These are phyloP conservation scores for Penicillium cataractarum DNA, from an alignment of 495 filamentous ascomycete species.

Conservation along the genomic window DNA sequence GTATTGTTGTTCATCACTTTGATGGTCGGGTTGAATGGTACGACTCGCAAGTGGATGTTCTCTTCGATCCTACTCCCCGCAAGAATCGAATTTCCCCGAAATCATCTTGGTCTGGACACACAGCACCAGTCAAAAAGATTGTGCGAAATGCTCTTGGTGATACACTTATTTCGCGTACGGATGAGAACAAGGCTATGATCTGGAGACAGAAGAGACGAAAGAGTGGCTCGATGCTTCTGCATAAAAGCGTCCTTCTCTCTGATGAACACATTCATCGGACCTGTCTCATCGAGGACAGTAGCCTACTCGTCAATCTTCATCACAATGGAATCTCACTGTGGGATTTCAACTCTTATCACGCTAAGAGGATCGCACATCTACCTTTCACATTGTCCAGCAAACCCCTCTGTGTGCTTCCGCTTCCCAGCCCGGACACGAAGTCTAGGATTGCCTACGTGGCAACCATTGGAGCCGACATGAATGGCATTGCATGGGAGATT, in stretches of 20 bases:
- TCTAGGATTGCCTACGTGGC: conserved; percentile 65
- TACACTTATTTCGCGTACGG: conserved; percentile 79
- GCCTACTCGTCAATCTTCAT: conserved; percentile 81
- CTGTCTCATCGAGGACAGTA: conserved; percentile 71
- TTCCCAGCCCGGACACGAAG: conserved; percentile 65
- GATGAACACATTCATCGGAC: conserved; percentile 80
- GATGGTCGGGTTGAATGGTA: conserved; percentile 84
- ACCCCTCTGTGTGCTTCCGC: conserved; percentile 77
- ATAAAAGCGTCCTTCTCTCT: conserved; percentile 71
- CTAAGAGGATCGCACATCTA: conserved; percentile 58
- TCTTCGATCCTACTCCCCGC: conserved; percentile 79
- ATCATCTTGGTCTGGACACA: conserved; percentile 83
- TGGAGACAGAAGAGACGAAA: conserved; percentile 69
- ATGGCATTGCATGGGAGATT: conserved; percentile 86
- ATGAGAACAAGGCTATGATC: conserved; percentile 76
- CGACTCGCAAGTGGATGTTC: conserved; percentile 72
- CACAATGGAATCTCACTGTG: conserved; percentile 77
- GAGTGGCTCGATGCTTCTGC: conserved; percentile 56
- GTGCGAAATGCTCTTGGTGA: conserved; percentile 79
- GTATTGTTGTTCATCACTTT: conserved; percentile 83
- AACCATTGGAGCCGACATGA: conserved; percentile 79
- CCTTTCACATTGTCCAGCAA: conserved; percentile 68
- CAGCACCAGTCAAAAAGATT: conserved; percentile 77
- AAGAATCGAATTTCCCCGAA: conserved; percentile 60
- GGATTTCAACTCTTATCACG: conserved; percentile 66